Percentiles rank a stretch among this genome's conserved stretches.
These are phyloP conservation scores for Alternaria incomplexa DNA, from an alignment of 2,329 filamentous ascomycete genomes.

Conservation along the genomic window DNA sequence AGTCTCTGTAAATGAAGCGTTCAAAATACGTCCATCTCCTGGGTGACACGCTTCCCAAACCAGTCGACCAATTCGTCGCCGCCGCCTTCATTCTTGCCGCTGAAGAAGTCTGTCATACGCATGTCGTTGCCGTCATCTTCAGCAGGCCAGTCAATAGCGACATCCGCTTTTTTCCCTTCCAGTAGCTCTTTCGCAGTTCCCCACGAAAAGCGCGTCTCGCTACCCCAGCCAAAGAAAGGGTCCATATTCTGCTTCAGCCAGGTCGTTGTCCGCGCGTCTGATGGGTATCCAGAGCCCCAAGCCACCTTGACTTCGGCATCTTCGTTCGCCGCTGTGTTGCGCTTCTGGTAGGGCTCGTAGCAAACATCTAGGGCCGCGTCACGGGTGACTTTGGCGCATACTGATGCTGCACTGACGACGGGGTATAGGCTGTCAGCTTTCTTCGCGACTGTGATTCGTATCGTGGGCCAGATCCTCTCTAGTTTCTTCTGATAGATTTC, in stretches of 20 bases:
- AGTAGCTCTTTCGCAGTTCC: constrained; percentile 92
- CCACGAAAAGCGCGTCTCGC: constrained; percentile 94
- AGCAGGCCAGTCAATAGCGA: constrained; percentile 85
- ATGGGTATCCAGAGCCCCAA: constrained; percentile 95
- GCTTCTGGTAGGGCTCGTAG: constrained; percentile 60
- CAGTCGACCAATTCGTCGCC: constrained; percentile 76
- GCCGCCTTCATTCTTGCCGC: constrained; percentile 53
- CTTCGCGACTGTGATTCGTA: constrained; percentile 58
- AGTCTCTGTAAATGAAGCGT: background rate
- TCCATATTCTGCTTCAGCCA: constrained; percentile 92
- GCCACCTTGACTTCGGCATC: constrained; percentile 49
- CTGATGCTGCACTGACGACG: constrained; percentile 89
- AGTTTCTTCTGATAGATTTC: constrained; percentile 83
- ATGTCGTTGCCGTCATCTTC: constrained; percentile 71
- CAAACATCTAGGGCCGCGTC: constrained; percentile 86
- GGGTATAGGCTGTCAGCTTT: constrained; percentile 95
- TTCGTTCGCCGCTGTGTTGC: constrained; percentile 35
- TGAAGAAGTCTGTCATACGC: constrained; percentile 79
- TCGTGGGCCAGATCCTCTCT: constrained; percentile 80
- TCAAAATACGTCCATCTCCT: constrained; percentile 76
- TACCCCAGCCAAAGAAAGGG: constrained; percentile 92
- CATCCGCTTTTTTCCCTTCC: constrained; percentile 71
- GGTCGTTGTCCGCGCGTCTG: constrained; percentile 76
- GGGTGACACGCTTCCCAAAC: constrained; percentile 77
- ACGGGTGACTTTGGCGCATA: constrained; percentile 94